Base-by-base conservation (phyloP, 2,329 filamentous ascomycete species). In the Colletotrichum musae region DNA sequence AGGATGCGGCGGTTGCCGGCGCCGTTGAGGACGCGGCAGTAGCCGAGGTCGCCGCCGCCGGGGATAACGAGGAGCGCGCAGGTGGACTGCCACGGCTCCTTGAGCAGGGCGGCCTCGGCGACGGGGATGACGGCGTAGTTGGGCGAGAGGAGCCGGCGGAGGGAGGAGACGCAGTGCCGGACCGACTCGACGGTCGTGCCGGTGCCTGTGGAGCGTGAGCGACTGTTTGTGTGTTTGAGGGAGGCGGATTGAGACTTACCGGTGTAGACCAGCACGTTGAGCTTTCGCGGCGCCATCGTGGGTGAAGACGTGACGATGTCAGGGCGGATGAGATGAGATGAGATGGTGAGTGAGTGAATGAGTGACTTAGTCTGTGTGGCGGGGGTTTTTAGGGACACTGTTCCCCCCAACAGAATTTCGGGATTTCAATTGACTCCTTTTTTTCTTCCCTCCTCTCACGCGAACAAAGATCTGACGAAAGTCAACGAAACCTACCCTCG, bases 241-340 rank as follows among this genome's bases (percentile, higher is more conserved):
- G 18, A 1, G 43, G 3, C 32, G 3, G 3, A 24, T 3, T 43
- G 9, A 50, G 21, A 50, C 79, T 77, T 84, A 95, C 94, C 94
- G 74, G 94, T 93, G 77, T 98, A 98, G 60, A 99, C 94, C 73
- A 98, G 88, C 65, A 99, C 92, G 79, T 99, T 98, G 83, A 98
- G 87, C 77, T 90, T 92, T 77, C 89, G 89, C 32, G 86, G 82
- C 9, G 89, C 84, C 90, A 95, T 94, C 73, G 71, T 75, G 64
- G 74, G 36, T 2, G 10, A 18, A 1, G 36, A 10, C 21, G 60
- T 9, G 18, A 7, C 21, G 50, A 74, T 45, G 47, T 28, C 64
- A 47, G 54, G 36, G 58, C 63, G 64, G 39, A 24, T 66, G 59
- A 47, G 50, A 60, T 56, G 43, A 56, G 50, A 36, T 36, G 32